These are phyloP conservation scores for Nemania diffusa DNA, from an alignment of 2,329 filamentous ascomycete genomes.

Conservation along the genomic window DNA sequence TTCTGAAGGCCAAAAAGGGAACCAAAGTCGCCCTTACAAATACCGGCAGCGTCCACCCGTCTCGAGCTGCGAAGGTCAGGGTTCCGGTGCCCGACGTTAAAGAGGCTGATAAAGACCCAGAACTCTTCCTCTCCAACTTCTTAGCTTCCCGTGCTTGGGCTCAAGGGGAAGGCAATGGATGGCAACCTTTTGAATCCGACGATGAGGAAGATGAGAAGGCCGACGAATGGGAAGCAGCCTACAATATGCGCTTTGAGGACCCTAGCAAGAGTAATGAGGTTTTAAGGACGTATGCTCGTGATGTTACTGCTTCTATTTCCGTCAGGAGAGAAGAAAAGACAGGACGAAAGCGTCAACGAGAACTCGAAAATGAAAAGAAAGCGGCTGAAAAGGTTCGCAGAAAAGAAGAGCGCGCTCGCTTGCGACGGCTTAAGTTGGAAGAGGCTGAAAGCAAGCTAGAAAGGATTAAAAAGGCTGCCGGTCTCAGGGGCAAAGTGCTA, in stretches of 20 bases:
- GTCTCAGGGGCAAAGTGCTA: slow-evolving; percentile 72
- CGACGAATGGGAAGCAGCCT: slow-evolving; percentile 90
- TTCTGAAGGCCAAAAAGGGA: slow-evolving; percentile 75
- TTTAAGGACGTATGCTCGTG: slow-evolving; percentile 88
- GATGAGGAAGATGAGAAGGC: slow-evolving; percentile 78
- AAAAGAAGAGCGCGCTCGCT: slow-evolving; percentile 81
- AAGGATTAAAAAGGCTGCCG: slow-evolving; percentile 90
- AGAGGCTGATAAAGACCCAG: slow-evolving; percentile 86
- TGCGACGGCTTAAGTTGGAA: slow-evolving; percentile 89
- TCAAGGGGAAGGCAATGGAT: slow-evolving; percentile 71
- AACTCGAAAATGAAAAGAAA: slow-evolving; percentile 79
- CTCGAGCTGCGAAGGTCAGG: slow-evolving; percentile 60
- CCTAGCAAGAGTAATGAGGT: slow-evolving; percentile 88
- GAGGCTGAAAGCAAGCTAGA: slow-evolving; percentile 88
- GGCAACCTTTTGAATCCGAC: slow-evolving; percentile 90
- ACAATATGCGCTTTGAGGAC: slow-evolving; percentile 96
- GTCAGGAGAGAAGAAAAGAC: slow-evolving; percentile 86
- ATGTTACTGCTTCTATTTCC: slow-evolving; percentile 81
- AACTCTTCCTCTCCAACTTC: slow-evolving; percentile 94
- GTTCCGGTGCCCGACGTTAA: slow-evolving; percentile 72
- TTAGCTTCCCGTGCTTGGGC: slow-evolving; percentile 93
- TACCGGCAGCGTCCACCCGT: slow-evolving; percentile 63
- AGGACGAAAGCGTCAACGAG: slow-evolving; percentile 79
- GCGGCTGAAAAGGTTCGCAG: slow-evolving; percentile 81
- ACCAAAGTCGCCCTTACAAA: slow-evolving; percentile 47